These are phyloP conservation scores for Echites panduratus DNA, from an alignment of 257 asterid species.

Conservation along the genomic window DNA sequence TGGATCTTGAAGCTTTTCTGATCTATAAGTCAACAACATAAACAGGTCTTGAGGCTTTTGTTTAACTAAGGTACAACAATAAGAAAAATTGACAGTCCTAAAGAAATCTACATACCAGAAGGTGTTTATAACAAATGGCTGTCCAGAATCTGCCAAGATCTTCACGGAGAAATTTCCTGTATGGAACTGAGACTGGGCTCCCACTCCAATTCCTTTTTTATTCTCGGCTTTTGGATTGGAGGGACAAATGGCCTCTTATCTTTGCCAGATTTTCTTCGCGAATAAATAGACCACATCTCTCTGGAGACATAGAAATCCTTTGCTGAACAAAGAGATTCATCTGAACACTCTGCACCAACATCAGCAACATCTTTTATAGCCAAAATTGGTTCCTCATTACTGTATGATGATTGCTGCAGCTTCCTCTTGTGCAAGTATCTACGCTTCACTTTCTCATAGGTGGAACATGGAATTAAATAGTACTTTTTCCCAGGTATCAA, in stretches of 20 bases:
- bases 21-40: neutral
- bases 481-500: slow-evolving; percentile 65
- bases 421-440: slow-evolving; percentile 24
- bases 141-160: slow-evolving; percentile 2
- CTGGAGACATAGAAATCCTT: slow-evolving; percentile 36
- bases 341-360: slow-evolving; percentile 25
- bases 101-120: slow-evolving; percentile 20
- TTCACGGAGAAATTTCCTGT: slow-evolving; percentile 59
- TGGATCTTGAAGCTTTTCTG: neutral
- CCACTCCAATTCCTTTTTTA: slow-evolving; percentile 50
- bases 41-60: slow-evolving; percentile 10
- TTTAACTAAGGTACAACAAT: slow-evolving; percentile 8
- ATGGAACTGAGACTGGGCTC: slow-evolving; percentile 57
- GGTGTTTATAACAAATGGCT: neutral
- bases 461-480: slow-evolving; percentile 36
- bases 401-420: neutral
- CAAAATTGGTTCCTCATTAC: slow-evolving; percentile 27
- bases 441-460: slow-evolving; percentile 52
- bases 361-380: slow-evolving; percentile 30
- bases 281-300: slow-evolving; percentile 29
- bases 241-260: slow-evolving; percentile 52
- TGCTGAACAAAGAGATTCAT: slow-evolving; percentile 45
- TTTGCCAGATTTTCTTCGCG: slow-evolving; percentile 18
- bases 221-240: slow-evolving; percentile 50
- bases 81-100: slow-evolving; percentile 11